A percentile compares a stretch with the other conserved stretches of the same genome.
Conservation (phyloP, 1,284 basidiomycete species). For the Porodaedalea pini region DNA sequence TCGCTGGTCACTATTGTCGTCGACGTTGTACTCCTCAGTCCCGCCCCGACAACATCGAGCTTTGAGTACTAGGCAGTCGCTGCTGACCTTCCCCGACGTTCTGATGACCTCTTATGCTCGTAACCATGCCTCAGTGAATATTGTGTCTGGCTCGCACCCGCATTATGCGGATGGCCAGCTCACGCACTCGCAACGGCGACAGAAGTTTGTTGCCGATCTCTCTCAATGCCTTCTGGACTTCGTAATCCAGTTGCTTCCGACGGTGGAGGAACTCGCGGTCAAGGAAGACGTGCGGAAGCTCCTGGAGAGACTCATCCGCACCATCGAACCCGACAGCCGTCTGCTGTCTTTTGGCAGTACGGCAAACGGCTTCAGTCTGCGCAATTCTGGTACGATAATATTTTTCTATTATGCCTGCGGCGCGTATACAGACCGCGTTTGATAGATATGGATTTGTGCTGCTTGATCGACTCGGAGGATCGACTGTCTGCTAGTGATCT, state of each 20-base stretch:
- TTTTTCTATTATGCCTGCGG: conserved; percentile 9
- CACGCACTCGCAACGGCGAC: conserved; percentile 28
- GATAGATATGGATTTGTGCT: conserved; percentile 97
- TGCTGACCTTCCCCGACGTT: conserved; percentile 3
- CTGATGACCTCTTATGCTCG: conserved; percentile 21
- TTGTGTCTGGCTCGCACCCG: conserved; percentile 9
- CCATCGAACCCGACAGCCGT: conserved; percentile 88
- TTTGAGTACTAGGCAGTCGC: neutral
- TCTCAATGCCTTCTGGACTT: conserved; percentile 76
- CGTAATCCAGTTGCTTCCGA: conserved; percentile 86
- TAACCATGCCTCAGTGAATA: conserved; percentile 10
- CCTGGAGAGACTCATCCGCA: conserved; percentile 91
- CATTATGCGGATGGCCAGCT: neutral
- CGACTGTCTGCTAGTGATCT: conserved; percentile 81
- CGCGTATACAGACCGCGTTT: neutral
- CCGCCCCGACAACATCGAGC: neutral
- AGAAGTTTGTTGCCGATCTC: conserved; percentile 64
- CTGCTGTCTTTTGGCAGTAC: conserved; percentile 94
- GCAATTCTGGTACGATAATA: conserved; percentile 78
- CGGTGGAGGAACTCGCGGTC: conserved; percentile 83
- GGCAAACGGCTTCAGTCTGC: conserved; percentile 89
- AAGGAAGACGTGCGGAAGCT: conserved; percentile 96
- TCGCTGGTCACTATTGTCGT: neutral
- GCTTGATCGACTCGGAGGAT: conserved; percentile 84
- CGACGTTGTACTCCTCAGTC: neutral